Conservation (phyloP, 2,329 filamentous ascomycete genomes). For the Coniochaeta pulveracea region DNA sequence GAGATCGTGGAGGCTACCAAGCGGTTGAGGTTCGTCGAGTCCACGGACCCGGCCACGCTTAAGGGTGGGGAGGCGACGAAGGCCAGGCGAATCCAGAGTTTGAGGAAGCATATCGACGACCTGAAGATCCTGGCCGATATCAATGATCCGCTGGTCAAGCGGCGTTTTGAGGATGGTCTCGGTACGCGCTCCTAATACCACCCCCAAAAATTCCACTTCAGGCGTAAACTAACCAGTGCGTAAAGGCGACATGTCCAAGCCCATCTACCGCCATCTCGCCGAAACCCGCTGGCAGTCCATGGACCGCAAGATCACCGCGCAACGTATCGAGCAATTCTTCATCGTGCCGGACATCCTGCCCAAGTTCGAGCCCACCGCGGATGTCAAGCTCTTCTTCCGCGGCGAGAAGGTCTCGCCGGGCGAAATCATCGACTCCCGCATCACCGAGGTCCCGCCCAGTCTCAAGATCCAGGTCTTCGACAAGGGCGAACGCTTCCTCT, state of each 20-base stretch:
- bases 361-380: slow-evolving; percentile 63
- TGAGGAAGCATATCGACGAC: slow-evolving; percentile 62
- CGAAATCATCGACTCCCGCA: slow-evolving; percentile 61
- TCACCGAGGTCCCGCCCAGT: slow-evolving; percentile 63
- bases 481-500: slow-evolving; percentile 68
- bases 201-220: slow-evolving; percentile 1
- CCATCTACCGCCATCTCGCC: slow-evolving; percentile 86
- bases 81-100: slow-evolving; percentile 53
- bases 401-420: slow-evolving; percentile 61
- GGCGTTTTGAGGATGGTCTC: slow-evolving; percentile 81
- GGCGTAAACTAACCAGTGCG: slow-evolving; percentile 10
- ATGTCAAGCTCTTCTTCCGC: slow-evolving; percentile 74
- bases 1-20: slow-evolving; percentile 57
- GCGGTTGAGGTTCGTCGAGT: slow-evolving; percentile 58
- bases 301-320: slow-evolving; percentile 65
- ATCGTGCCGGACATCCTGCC: slow-evolving; percentile 83
- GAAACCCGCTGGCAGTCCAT: slow-evolving; percentile 80
- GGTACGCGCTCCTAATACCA: slow-evolving; percentile 39
- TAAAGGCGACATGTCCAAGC: slow-evolving; percentile 86
- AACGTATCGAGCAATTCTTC: slow-evolving; percentile 78
- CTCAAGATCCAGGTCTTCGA: slow-evolving; percentile 81
- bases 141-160: slow-evolving; percentile 90
- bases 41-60: slow-evolving; percentile 41
- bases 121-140: slow-evolving; percentile 87
- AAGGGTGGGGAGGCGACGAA: slow-evolving; percentile 54